Evolutionary conservation across 164 flowering plant genomes (phyloP).

Genomic region (Stephania yunnanensis): DNA sequence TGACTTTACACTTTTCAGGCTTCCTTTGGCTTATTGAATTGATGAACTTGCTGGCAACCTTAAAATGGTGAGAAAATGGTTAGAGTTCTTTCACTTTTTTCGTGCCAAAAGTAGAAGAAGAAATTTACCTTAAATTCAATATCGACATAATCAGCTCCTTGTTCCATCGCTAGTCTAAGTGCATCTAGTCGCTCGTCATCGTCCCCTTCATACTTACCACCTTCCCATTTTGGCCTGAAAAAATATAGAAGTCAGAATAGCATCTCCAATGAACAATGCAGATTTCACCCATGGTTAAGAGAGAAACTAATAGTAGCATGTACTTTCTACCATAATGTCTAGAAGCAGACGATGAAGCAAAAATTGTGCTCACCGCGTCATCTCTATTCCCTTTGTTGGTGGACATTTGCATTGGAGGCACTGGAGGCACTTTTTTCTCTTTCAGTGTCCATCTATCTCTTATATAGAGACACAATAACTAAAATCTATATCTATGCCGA

Average conservation of each 20-base stretch:
- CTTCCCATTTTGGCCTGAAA: constrained; percentile 81
- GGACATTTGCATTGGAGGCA: too few relatives aligned
- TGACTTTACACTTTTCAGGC: constrained; percentile 59
- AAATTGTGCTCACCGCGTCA: too few relatives aligned
- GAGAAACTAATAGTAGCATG: background rate
- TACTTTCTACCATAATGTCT: background rate
- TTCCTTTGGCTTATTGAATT: constrained; percentile 50
- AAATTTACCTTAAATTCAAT: constrained; percentile 70
- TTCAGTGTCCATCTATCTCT: too few relatives aligned
- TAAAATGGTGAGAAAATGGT: constrained; percentile 4
- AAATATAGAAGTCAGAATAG: constrained; percentile 1
- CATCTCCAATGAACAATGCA: constrained; percentile 4
- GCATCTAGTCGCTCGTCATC: constrained; percentile 47
- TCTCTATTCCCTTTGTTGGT: too few relatives aligned
- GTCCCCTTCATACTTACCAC: constrained; percentile 82
- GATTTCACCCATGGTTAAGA: background rate
- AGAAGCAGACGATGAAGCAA: background rate
- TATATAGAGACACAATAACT: too few relatives aligned
- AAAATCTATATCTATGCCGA: too few relatives aligned
- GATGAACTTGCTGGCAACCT: constrained; percentile 77
- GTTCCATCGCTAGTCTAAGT: constrained; percentile 64
- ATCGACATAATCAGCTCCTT: constrained; percentile 84
- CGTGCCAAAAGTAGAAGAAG: background rate
- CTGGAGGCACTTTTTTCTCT: too few relatives aligned
- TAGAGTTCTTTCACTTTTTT: background rate